phyloP scores from a whole-genome alignment of 1,284 basidiomycete species.

The Takashimella tepidaria region DNA sequence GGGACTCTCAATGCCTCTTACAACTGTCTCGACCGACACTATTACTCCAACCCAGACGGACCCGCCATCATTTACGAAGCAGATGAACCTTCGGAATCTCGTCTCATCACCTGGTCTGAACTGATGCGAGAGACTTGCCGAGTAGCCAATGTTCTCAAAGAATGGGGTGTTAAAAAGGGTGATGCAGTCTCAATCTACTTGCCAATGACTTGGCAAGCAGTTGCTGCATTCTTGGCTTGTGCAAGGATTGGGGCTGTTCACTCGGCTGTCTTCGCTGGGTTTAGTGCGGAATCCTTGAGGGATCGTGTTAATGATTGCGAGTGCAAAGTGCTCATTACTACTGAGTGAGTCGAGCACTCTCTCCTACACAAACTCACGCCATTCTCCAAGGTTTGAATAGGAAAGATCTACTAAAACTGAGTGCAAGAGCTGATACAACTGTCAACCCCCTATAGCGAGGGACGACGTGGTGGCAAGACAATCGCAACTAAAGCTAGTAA shows the following conservation, averaged over 20 bases:
- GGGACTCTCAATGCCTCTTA: constrained; percentile 86
- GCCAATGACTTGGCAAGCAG: constrained; percentile 70
- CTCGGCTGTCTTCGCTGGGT: constrained; percentile 98
- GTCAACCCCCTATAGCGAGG: constrained; percentile 63
- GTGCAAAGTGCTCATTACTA: constrained; percentile 86
- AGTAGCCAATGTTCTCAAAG: constrained; percentile 87
- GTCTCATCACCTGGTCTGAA: constrained; percentile 73
- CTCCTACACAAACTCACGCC: not conserved
- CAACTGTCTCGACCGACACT: constrained; percentile 88
- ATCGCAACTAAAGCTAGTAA: constrained; percentile 86
- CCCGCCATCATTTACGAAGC: constrained; percentile 98
- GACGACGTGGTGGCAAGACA: constrained; percentile 84
- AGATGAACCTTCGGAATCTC: constrained; percentile 81
- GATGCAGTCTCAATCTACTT: constrained; percentile 86
- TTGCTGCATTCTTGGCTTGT: constrained; percentile 92
- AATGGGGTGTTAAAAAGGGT: constrained; percentile 88
- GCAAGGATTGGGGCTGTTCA: constrained; percentile 96
- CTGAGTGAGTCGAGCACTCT: constrained; percentile 57
- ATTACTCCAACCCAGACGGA: constrained; percentile 85
- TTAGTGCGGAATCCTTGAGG: constrained; percentile 92
- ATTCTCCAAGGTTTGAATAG: too few relatives aligned
- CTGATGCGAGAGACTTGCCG: constrained; percentile 85
- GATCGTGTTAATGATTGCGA: constrained; percentile 90
- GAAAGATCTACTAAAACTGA: too few relatives aligned
- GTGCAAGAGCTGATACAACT: too few relatives aligned